phyloP scores from a whole-genome alignment of 495 filamentous ascomycete genomes.

The Penicillium riverlandense region DNA sequence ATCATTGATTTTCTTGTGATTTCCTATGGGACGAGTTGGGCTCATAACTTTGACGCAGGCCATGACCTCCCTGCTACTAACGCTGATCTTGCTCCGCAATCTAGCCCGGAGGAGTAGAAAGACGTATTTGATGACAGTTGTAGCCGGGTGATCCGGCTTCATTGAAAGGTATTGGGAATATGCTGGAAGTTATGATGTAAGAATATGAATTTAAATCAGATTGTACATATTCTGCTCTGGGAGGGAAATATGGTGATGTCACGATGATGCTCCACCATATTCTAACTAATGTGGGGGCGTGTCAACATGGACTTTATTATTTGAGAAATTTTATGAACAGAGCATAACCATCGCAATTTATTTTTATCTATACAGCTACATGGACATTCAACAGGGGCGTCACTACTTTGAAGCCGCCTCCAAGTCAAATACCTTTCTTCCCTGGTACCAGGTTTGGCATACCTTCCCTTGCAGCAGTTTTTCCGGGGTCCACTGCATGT shows the following conservation, averaged over 20 bases:
- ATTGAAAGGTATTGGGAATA: neutral
- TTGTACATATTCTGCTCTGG: neutral
- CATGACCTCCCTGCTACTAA: too few relatives aligned
- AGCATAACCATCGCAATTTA: too few relatives aligned
- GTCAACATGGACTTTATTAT: too few relatives aligned
- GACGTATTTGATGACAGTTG: too few relatives aligned
- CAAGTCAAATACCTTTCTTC: slow-evolving; percentile 26
- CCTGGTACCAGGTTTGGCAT: slow-evolving; percentile 50
- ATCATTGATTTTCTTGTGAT: neutral
- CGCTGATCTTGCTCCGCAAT: slow-evolving; percentile 1
- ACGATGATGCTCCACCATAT: slow-evolving; percentile 7
- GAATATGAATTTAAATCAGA: neutral
- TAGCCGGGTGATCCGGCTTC: neutral
- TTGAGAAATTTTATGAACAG: too few relatives aligned
- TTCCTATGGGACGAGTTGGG: neutral
- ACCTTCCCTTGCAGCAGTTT: slow-evolving; percentile 44
- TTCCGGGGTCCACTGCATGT: slow-evolving; percentile 49
- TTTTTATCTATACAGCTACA: too few relatives aligned
- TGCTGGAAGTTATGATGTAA: too few relatives aligned
- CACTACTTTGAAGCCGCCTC: neutral
- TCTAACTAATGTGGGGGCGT: too few relatives aligned
- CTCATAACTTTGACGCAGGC: slow-evolving; percentile 1
- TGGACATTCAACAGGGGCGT: too few relatives aligned
- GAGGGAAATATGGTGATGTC: slow-evolving; percentile 12
- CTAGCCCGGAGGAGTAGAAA: slow-evolving; percentile 5